phyloP scores from a whole-genome alignment of 1,284 basidiomycete species.

The Papiliotrema nemorosa region DNA sequence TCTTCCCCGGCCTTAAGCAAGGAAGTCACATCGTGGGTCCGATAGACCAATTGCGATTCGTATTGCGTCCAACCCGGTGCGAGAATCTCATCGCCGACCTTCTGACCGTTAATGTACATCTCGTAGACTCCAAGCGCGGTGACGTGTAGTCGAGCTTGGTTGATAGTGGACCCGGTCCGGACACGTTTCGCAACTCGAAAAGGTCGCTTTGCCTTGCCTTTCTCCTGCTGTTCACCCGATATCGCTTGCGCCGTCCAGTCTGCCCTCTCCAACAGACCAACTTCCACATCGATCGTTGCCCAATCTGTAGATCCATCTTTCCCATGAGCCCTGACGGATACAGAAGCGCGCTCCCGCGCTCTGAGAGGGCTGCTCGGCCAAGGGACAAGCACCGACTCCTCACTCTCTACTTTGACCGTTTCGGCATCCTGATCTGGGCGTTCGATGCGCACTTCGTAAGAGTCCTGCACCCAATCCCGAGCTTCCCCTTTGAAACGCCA shows the following conservation, averaged over 20 bases:
- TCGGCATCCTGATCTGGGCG: constrained; percentile 2
- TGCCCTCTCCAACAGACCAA: constrained; percentile 17
- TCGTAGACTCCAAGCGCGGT: constrained; percentile 44
- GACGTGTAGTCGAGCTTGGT: constrained; percentile 30
- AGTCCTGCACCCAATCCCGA: constrained; percentile 23
- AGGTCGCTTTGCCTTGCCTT: constrained; percentile 19
- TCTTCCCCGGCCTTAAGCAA: constrained; percentile 18
- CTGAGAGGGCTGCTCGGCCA: constrained; percentile 1
- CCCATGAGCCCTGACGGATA: constrained; percentile 16
- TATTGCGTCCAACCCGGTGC: constrained; percentile 44
- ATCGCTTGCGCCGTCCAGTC: constrained; percentile 26
- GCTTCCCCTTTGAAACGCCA: constrained; percentile 26
- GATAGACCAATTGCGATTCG: constrained; percentile 33
- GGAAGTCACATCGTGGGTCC: constrained; percentile 29
- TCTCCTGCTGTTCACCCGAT: not conserved
- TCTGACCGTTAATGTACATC: constrained; percentile 31
- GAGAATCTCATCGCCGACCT: constrained; percentile 36
- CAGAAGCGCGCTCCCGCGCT: constrained; percentile 2
- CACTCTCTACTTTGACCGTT: constrained; percentile 11
- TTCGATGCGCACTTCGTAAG: constrained; percentile 20
- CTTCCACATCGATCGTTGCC: constrained; percentile 18
- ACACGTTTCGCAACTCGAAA: constrained; percentile 13
- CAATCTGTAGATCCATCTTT: constrained; percentile 15
- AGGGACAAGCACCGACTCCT: constrained; percentile 8
- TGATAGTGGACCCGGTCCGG: constrained; percentile 18